A percentile compares a stretch with the other conserved stretches of the same genome.
phyloP scores from a whole-genome alignment of 805 yeast genomes.

The Nakazawaea peltata region DNA sequence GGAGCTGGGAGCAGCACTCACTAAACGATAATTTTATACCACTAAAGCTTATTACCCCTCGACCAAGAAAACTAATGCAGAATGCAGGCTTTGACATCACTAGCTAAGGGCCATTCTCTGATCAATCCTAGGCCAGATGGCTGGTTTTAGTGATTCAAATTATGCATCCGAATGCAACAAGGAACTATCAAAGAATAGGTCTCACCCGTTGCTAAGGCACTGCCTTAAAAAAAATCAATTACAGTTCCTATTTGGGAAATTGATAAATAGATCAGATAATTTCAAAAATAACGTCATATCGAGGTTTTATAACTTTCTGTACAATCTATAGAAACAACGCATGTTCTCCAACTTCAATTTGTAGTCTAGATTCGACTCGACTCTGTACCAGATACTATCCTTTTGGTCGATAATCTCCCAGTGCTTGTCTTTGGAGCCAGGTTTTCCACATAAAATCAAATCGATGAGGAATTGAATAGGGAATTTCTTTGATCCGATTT shows the following conservation, averaged over 20 bases:
- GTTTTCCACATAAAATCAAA: slow-evolving; percentile 53
- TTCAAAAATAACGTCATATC: no score
- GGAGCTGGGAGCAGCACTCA: no score
- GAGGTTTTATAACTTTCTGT: slow-evolving; percentile 39
- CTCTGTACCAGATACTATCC: slow-evolving; percentile 80
- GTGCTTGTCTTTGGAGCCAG: slow-evolving; percentile 33
- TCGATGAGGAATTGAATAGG: slow-evolving; percentile 80
- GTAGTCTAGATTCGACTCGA: slow-evolving; percentile 36
- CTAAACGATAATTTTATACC: no score
- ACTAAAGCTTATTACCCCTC: no score
- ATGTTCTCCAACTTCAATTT: slow-evolving; percentile 73
- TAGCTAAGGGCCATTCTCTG: no score
- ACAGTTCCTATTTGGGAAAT: slow-evolving; percentile 12
- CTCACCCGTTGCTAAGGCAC: no score
- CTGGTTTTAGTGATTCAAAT: no score
- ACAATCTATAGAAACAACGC: slow-evolving; percentile 78
- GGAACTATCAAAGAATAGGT: no score
- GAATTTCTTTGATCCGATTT: slow-evolving; percentile 66
- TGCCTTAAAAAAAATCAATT: background rate
- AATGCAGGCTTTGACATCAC: no score
- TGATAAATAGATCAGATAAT: slow-evolving; percentile 11
- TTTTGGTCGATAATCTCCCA: slow-evolving; percentile 63
- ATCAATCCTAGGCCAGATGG: no score
- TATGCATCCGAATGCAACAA: no score
- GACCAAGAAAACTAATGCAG: no score